Conservation (phyloP, 257 asterid species). For the Voacanga thouarsii region DNA sequence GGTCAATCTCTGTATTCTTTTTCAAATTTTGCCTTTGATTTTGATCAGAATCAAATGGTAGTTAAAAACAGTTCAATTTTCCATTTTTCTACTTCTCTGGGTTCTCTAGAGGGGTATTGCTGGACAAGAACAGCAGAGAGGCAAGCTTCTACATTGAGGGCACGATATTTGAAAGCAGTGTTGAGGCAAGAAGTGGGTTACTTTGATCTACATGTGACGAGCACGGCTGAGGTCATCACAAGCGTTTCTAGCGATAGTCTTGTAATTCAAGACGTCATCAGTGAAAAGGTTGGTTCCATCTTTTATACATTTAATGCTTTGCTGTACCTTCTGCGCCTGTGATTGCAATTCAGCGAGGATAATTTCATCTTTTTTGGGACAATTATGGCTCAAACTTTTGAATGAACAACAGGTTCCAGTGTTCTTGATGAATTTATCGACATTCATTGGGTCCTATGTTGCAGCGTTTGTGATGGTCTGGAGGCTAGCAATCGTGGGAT, state of each 20-base stretch:
- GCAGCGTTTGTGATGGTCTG: slow-evolving; percentile 67
- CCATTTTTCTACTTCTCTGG: not conserved
- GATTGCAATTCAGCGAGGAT: not conserved
- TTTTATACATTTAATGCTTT: not conserved
- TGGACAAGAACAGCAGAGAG: slow-evolving; percentile 98
- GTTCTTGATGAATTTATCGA: slow-evolving; percentile 67
- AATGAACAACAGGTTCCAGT: slow-evolving; percentile 52
- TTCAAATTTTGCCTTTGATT: not conserved
- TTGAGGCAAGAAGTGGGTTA: slow-evolving; percentile 94
- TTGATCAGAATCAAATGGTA: not conserved
- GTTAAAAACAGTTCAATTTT: not conserved
- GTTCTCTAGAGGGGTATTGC: slow-evolving; percentile 73
- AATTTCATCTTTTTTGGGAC: not conserved
- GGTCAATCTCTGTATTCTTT: not conserved
- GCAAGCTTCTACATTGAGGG: slow-evolving; percentile 72
- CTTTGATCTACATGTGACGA: slow-evolving; percentile 76
- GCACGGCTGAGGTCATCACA: slow-evolving; percentile 79
- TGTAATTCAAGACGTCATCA: slow-evolving; percentile 74
- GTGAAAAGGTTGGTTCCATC: slow-evolving; percentile 62
- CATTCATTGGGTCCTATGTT: slow-evolving; percentile 59
- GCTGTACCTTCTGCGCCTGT: not conserved
- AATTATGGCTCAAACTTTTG: not conserved
- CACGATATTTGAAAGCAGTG: slow-evolving; percentile 73
- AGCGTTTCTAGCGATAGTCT: slow-evolving; percentile 83
- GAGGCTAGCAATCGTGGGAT: slow-evolving; percentile 70